phyloP scores from a whole-genome alignment of 2,329 filamentous ascomycete species.

The Triangularia setosa region DNA sequence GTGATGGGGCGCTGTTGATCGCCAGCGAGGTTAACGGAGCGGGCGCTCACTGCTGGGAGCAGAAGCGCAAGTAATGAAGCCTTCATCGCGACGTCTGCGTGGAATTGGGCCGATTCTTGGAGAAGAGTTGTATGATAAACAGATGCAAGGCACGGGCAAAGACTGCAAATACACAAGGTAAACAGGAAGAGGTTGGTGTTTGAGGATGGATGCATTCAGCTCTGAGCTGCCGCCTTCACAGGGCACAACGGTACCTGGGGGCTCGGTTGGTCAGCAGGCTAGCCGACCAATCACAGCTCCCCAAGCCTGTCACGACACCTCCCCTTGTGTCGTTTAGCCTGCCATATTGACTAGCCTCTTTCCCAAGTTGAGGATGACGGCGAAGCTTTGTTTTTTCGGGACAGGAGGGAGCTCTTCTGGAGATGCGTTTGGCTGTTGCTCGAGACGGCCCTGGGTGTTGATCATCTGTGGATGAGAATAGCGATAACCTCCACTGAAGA shows the following conservation, averaged over 20 bases:
- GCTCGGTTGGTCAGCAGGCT: neutral
- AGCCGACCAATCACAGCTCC: neutral
- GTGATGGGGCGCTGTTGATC: conserved; percentile 36
- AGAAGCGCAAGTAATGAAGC: conserved; percentile 52
- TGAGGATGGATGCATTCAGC: neutral
- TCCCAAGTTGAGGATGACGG: neutral
- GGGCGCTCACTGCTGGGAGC: conserved; percentile 51
- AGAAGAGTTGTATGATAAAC: neutral
- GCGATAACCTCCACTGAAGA: too few relatives aligned
- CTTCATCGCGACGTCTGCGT: conserved; percentile 26
- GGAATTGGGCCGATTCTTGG: neutral
- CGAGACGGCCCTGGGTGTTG: neutral
- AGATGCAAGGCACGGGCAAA: too few relatives aligned
- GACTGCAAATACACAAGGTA: neutral
- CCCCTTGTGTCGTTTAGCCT: neutral
- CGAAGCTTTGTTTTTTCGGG: neutral
- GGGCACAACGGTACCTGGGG: neutral
- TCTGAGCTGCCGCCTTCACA: neutral
- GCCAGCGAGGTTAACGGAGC: conserved; percentile 49
- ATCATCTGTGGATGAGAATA: too few relatives aligned
- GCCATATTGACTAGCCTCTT: neutral
- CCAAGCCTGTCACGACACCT: neutral
- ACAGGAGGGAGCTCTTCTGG: neutral
- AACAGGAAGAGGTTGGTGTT: neutral
- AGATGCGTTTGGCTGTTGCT: neutral